phyloP scores from a whole-genome alignment of 75 land plant species.

The Selaginella moellendorffii region DNA sequence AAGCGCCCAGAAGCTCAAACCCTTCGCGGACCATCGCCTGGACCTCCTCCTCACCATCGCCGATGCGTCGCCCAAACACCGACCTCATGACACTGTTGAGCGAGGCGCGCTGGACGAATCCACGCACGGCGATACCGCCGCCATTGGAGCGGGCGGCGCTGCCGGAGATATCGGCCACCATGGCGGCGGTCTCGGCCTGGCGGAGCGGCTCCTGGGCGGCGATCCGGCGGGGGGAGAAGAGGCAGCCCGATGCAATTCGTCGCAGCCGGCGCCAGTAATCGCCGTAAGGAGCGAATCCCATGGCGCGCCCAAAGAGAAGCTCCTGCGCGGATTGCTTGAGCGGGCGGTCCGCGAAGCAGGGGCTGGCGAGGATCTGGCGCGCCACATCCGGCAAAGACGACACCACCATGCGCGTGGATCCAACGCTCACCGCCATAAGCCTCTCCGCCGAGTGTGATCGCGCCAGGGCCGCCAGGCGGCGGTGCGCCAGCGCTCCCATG shows the following conservation, averaged over 20 bases:
- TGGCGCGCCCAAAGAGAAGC: slow-evolving; percentile 6
- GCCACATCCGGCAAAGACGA: neutral
- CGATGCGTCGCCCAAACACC: neutral
- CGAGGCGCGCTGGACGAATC: neutral
- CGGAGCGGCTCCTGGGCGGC: neutral
- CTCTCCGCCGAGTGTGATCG: neutral
- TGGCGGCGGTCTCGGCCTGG: neutral
- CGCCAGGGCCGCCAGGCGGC: slow-evolving; percentile 40
- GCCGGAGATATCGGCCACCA: neutral
- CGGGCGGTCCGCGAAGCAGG: slow-evolving; percentile 2
- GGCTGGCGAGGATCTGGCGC: neutral
- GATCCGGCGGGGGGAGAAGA: slow-evolving; percentile 1
- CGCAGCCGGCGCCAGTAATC: neutral
- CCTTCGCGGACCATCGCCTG: slow-evolving; percentile 2
- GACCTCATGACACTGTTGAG: neutral
- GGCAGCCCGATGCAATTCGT: neutral
- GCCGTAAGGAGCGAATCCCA: slow-evolving; percentile 6
- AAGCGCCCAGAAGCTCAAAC: slow-evolving; percentile 25
- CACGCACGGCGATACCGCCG: neutral
- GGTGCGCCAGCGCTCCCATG: slow-evolving; percentile 64
- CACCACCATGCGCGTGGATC: neutral
- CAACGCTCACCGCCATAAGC: slow-evolving; percentile 1
- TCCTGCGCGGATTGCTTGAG: slow-evolving; percentile 4
- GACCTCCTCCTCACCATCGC: neutral
- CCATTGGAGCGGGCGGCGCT: neutral